A percentile compares a stretch with the other conserved stretches of the same genome.
These are phyloP conservation scores for Daldinia concentrica DNA, from an alignment of 495 filamentous ascomycete genomes.

Conservation along the genomic window DNA sequence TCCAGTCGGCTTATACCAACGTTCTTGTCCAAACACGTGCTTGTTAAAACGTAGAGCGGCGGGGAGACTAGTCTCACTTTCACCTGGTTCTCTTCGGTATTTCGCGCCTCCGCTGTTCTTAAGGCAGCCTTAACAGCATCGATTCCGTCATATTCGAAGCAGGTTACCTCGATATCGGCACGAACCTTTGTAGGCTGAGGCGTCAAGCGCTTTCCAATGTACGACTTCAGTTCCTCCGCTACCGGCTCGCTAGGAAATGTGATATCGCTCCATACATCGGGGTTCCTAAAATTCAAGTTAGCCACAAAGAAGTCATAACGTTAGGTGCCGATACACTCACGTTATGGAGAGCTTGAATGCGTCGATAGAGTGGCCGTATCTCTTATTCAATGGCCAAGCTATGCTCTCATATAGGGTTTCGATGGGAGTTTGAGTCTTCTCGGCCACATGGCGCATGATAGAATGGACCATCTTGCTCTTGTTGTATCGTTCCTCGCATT, in stretches of 20 bases:
- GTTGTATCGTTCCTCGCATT: constrained; percentile 99
- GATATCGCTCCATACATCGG: constrained; percentile 93
- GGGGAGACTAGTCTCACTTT: constrained; percentile 97
- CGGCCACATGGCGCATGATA: constrained; percentile 96
- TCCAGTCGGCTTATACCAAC: constrained; percentile 84
- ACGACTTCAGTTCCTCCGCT: constrained; percentile 84
- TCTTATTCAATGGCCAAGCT: constrained; percentile 96
- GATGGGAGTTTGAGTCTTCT: constrained; percentile 93
- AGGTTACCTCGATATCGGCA: constrained; percentile 96
- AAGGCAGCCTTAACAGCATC: constrained; percentile 94
- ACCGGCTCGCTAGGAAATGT: constrained; percentile 87
- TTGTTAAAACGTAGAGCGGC: constrained; percentile 89
- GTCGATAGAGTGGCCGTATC: constrained; percentile 95
- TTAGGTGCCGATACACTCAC: constrained; percentile 58
- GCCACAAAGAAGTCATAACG: background rate
- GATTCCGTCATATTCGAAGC: constrained; percentile 98
- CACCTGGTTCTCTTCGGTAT: constrained; percentile 88
- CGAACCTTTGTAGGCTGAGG: constrained; percentile 98
- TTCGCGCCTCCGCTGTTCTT: constrained; percentile 85
- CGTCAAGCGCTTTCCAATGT: constrained; percentile 95
- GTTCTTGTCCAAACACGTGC: constrained; percentile 92
- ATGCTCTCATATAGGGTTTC: constrained; percentile 92
- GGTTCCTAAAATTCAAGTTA: constrained; percentile 68
- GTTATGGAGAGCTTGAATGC: constrained; percentile 99
- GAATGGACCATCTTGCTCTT: constrained; percentile 99